phyloP scores from a whole-genome alignment of 495 filamentous ascomycete genomes.

The Chlorociboria aeruginascens region DNA sequence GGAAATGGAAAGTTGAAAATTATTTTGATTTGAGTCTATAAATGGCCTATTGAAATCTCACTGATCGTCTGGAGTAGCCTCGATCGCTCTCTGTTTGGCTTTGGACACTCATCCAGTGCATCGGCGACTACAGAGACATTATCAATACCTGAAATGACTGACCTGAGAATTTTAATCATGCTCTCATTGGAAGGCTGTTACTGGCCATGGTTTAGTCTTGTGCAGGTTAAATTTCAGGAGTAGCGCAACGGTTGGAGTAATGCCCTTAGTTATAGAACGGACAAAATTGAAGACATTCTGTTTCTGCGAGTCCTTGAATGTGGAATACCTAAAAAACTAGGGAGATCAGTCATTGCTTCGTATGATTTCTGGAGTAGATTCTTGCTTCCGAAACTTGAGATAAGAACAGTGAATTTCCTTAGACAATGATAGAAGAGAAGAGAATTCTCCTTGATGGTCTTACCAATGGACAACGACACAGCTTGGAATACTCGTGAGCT shows the following conservation, averaged over 20 bases:
- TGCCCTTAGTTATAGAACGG: neutral
- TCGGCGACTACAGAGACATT: conserved; percentile 13
- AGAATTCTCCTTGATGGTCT: too few species aligned
- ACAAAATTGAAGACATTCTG: conserved; percentile 5
- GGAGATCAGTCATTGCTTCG: too few species aligned
- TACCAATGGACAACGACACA: conserved; percentile 14
- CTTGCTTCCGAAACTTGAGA: too few species aligned
- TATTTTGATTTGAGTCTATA: too few species aligned
- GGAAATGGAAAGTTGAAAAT: too few species aligned
- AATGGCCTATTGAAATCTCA: too few species aligned
- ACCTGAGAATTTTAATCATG: conserved; percentile 6
- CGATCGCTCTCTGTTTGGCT: conserved; percentile 1
- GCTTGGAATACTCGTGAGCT: neutral
- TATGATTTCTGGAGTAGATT: too few species aligned
- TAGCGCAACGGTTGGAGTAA: conserved; percentile 2
- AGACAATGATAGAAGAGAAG: too few species aligned
- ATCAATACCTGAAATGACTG: neutral
- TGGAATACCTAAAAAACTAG: too few species aligned
- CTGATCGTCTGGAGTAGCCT: neutral
- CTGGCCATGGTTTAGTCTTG: neutral
- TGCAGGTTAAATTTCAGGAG: neutral
- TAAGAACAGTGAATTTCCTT: too few species aligned
- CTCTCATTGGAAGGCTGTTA: neutral
- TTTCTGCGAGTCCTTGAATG: conserved; percentile 19
- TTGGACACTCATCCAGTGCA: conserved; percentile 12